Evolutionary conservation across 306 rosid genomes (phyloP).

Genomic region (Lathyrus aphaca): DNA sequence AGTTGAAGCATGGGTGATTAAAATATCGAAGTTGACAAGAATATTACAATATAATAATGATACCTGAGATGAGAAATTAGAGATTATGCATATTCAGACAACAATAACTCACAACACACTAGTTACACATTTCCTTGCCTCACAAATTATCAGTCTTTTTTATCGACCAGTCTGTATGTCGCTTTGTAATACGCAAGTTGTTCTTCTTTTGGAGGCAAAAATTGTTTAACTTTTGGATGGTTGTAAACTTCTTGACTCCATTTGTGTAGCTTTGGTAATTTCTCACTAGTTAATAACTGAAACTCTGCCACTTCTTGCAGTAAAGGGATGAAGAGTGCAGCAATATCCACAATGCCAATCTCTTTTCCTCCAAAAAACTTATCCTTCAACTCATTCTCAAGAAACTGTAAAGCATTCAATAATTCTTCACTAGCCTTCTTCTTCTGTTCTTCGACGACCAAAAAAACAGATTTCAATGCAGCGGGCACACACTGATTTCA

Average conservation of each 20-base stretch:
- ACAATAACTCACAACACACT: too few relatives aligned
- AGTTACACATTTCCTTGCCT: too few relatives aligned
- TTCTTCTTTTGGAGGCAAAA: conserved; percentile 44
- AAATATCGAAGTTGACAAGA: too few relatives aligned
- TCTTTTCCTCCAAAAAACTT: too few relatives aligned
- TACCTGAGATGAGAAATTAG: neutral
- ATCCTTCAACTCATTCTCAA: too few relatives aligned
- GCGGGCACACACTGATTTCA: conserved; percentile 34
- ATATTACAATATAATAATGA: neutral
- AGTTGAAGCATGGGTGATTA: too few relatives aligned
- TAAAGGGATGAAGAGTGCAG: conserved; percentile 3
- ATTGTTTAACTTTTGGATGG: conserved; percentile 39
- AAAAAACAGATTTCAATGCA: conserved; percentile 23
- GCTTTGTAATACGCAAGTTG: conserved; percentile 22
- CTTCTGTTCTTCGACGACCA: conserved; percentile 32
- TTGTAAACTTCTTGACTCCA: conserved; percentile 48
- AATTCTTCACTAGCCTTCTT: conserved; percentile 46
- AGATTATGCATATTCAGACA: too few relatives aligned
- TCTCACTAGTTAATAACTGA: neutral
- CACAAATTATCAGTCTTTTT: too few relatives aligned
- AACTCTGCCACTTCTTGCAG: conserved; percentile 45
- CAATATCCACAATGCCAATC: too few relatives aligned
- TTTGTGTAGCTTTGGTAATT: conserved; percentile 43
- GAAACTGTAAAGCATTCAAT: conserved; percentile 16
- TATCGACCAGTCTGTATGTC: too few relatives aligned